Evolutionary conservation across 768 basidiomycete species (phyloP).

Genomic region (Ephemerocybe angulata): DNA sequence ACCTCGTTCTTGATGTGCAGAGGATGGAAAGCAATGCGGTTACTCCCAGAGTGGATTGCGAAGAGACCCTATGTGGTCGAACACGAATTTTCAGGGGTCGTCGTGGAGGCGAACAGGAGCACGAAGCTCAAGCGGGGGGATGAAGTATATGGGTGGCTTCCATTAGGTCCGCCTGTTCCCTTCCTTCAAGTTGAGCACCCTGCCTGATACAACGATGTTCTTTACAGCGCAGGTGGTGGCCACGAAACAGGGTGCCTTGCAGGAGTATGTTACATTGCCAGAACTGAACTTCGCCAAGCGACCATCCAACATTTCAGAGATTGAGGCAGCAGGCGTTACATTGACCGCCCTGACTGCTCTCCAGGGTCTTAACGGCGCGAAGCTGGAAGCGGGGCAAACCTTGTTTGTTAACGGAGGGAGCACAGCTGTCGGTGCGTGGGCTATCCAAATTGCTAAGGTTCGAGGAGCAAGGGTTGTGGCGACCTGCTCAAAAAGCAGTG

Average conservation of each 20-base stretch:
- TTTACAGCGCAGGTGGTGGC: conserved; percentile 27
- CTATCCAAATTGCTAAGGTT: conserved; percentile 70
- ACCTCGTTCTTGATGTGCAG: no score
- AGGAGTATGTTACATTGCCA: conserved; percentile 51
- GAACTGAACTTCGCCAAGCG: conserved; percentile 36
- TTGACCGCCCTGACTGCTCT: conserved; percentile 60
- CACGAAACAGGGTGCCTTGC: conserved; percentile 51
- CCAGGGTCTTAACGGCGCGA: conserved; percentile 45
- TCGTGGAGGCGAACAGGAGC: conserved; percentile 49
- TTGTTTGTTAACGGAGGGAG: conserved; percentile 73
- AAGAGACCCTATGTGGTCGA: conserved; percentile 53
- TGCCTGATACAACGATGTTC: background rate
- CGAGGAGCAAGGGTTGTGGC: conserved; percentile 56
- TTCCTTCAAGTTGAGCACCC: background rate
- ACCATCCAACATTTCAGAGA: conserved; percentile 48
- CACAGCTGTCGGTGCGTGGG: conserved; percentile 61
- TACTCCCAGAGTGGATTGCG: conserved; percentile 44
- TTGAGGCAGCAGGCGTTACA: conserved; percentile 58
- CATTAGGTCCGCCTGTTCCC: conserved; percentile 20
- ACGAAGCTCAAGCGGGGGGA: conserved; percentile 56
- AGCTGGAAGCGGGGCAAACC: conserved; percentile 52
- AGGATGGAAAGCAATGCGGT: conserved; percentile 56
- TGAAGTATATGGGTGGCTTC: conserved; percentile 56
- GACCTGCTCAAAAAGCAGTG: conserved; percentile 58
- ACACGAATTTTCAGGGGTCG: conserved; percentile 59